Evolutionary conservation across 1,284 basidiomycete species (phyloP), one percentile per base, ranked within the genome.

Genomic region (Anthracocystis setariae): DNA sequence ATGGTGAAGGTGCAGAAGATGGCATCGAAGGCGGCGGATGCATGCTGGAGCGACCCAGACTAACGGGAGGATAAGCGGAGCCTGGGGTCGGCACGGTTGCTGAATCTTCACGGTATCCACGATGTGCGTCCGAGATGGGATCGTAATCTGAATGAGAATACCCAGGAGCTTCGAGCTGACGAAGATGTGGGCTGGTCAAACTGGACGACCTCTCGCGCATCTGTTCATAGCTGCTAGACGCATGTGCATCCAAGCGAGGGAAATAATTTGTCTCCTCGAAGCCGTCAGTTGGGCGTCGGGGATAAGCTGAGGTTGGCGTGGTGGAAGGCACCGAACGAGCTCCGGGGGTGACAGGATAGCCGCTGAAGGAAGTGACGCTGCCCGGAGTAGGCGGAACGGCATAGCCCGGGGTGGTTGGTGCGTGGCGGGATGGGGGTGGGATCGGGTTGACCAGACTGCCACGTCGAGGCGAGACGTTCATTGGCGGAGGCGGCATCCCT

Each of bases 231-330:
- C 27, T 35, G 18, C 23, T 32, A 9, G 44, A 32, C 27, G 40
- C 40, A 25, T 39, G 24, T 1, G 40, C 45, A 8, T 52, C 50
- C 45, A 65, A 33, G 20, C 46, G 57, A 3, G 67, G 67, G 25
- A 70, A 70, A 46, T 70, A 70, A 23, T 70, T 65, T 49, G 52
- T 61, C 40, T 64, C 67, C 29, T 57, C 57, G 23, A 54, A 51
- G 9, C 35, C 48, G 8, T 66, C 57, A 18, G 27, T 53, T 10
- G 23, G 24, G 3, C 46, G 43, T 13, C 57, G 47, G 4, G 27
- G 47, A 33, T 64, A 25, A 3, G 37, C 45, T 8, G 50, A 46
- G 20, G 23, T 48, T 2, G 66, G 66, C 25, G 66, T 69, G 32
- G 40, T 45, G 5, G 67, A 35, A 8, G 67, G 61, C 44, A 64